Base-by-base conservation (phyloP, 2,329 filamentous ascomycete genomes). In the Leptographium procerum region DNA sequence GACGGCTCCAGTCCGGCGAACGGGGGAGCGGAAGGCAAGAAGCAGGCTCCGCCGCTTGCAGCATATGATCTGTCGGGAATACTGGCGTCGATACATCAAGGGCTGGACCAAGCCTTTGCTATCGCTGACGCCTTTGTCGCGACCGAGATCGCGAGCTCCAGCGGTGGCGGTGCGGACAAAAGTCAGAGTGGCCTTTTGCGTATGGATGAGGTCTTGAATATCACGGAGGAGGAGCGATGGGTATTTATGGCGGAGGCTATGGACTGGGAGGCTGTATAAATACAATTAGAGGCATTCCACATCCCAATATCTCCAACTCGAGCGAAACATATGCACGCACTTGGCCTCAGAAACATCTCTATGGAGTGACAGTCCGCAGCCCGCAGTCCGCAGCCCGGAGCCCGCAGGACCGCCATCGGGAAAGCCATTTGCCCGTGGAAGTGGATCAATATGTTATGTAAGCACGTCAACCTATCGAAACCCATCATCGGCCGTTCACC, bases 51-150 rank as follows among this genome's bases (percentile, higher is more conserved):
- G 16, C 74, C 76, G 26, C 71, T 89, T 2, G 77, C 78, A 59
- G 79, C 81, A 62, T 84, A 88, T 63, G 79, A 86, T 57, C 71
- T 89, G 13, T 76, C 81, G 28, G 72, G 72, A 57, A 86, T 89
- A 61, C 71, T 89, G 2, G 69, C 71, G 6, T 71, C 72, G 8
- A 77, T 89, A 11, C 75, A 88, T 56, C 64, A 62, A 0, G 86
- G 83, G 0, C 74, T 88, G 55, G 84, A 86, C 55, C 70, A 73
- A 31, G 85, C 80, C 0, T 84, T 81, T 61, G 60, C 67, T 0
- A 66, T 84, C 1, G 82, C 83, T 0, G 71, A 74, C 26, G 64
- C 65, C n/a, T 73, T 75, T 56, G 73, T 81, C 4, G 55, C 36
- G 3, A 10, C 31, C 24, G 56, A 62, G 33, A 61, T 59, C 29